A percentile compares a stretch with the other conserved stretches of the same genome.
These are phyloP conservation scores for Chloromonas sp. DNA, from an alignment of 163 green algal species.

Conservation along the genomic window DNA sequence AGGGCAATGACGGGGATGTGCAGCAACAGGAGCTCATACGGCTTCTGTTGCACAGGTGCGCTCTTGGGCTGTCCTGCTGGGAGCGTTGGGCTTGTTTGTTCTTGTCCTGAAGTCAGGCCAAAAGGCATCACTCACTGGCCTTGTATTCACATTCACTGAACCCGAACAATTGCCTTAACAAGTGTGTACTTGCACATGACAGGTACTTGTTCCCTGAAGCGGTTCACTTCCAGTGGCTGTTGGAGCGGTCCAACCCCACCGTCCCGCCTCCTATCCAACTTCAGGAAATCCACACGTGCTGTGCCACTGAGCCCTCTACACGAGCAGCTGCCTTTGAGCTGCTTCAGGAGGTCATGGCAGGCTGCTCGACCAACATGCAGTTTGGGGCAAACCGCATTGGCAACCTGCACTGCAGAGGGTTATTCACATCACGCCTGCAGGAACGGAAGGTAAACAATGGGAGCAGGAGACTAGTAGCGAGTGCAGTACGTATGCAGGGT, in stretches of 20 bases:
- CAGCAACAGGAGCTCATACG: constrained; percentile 32
- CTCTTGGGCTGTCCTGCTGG: background rate
- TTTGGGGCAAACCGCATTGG: constrained; percentile 35
- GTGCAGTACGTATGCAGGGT: no score
- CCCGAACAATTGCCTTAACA: no score
- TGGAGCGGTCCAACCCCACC: background rate
- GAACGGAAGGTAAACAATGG: background rate
- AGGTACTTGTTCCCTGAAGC: constrained; percentile 57
- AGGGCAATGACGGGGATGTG: constrained; percentile 19
- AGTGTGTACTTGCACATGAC: background rate
- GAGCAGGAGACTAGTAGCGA: no score
- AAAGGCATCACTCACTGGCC: no score
- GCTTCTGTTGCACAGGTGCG: constrained; percentile 26
- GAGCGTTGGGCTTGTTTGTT: background rate
- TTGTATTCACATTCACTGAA: no score
- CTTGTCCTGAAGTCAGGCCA: no score
- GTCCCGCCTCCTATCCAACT: background rate
- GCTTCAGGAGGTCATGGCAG: constrained; percentile 47
- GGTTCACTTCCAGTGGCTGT: background rate
- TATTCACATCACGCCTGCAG: background rate
- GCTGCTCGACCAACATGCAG: constrained; percentile 35
- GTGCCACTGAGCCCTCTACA: background rate
- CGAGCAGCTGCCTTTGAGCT: constrained; percentile 45
- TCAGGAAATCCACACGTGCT: background rate
- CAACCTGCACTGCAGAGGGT: constrained; percentile 32